phyloP scores from a whole-genome alignment of 208 protist genomes.

The Herpetomonas tarakana region DNA sequence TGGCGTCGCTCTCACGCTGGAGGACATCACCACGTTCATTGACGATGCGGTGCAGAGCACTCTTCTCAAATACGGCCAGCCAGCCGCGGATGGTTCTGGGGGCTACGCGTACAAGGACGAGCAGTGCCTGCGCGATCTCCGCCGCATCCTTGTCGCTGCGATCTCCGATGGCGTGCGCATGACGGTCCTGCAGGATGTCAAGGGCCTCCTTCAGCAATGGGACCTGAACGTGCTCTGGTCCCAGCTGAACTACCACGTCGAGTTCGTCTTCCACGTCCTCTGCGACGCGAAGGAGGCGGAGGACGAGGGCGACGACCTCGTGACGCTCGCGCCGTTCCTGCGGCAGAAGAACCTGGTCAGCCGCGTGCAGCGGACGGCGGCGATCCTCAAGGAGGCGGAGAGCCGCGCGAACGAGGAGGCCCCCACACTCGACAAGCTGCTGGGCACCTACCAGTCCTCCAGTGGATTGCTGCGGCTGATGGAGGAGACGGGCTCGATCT shows the following conservation, averaged over 20 bases:
- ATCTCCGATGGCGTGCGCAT: conserved; percentile 31
- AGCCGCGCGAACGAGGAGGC: conserved; percentile 25
- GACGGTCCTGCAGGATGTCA: conserved; percentile 44
- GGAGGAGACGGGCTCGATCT: conserved; percentile 69
- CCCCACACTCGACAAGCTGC: conserved; percentile 56
- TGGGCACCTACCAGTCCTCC: conserved; percentile 43
- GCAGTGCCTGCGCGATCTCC: background rate
- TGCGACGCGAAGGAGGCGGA: conserved; percentile 69
- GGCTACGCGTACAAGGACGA: conserved; percentile 2
- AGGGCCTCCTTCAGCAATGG: conserved; percentile 57
- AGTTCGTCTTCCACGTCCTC: conserved; percentile 72
- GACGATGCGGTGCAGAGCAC: background rate
- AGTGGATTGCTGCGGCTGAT: conserved; percentile 63
- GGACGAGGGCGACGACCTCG: conserved; percentile 50
- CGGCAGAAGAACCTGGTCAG: conserved; percentile 45
- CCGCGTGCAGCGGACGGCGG: conserved; percentile 49
- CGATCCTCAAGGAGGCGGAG: conserved; percentile 31
- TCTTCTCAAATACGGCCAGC: background rate
- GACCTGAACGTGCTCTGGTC: conserved; percentile 71
- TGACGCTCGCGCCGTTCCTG: conserved; percentile 64
- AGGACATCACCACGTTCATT: background rate
- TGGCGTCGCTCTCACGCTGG: background rate
- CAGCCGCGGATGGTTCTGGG: background rate
- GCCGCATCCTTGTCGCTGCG: background rate
- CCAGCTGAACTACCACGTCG: conserved; percentile 83